Evolutionary conservation across 495 filamentous ascomycete genomes (phyloP).

Genomic region (Tuber melanosporum): DNA sequence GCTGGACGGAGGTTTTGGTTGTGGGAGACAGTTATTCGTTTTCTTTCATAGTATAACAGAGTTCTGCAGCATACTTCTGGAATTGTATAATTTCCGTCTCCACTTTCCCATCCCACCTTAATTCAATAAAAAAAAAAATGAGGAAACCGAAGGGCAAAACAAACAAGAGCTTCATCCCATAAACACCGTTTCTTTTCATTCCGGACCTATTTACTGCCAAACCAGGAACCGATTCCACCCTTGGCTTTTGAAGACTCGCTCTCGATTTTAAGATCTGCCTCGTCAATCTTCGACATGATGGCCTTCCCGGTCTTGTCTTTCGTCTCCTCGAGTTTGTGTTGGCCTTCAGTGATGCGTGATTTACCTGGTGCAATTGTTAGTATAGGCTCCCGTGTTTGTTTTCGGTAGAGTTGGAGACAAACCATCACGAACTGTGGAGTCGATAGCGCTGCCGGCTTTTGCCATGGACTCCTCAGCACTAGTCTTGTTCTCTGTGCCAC

Average conservation of each 20-base stretch:
- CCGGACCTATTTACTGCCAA: conserved; percentile 46
- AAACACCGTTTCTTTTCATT: not conserved
- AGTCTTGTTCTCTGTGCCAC: conserved; percentile 50
- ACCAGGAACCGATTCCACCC: conserved; percentile 71
- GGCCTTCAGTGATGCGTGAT: conserved; percentile 49
- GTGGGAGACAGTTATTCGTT: not conserved
- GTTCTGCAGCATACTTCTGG: not conserved
- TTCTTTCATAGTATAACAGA: not conserved
- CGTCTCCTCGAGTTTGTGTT: conserved; percentile 53
- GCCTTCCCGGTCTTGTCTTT: conserved; percentile 52
- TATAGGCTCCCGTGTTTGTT: conserved; percentile 3
- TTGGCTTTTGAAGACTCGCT: conserved; percentile 70
- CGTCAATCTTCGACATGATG: conserved; percentile 64
- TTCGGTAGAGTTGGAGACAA: conserved; percentile 23
- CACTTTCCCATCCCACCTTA: not conserved
- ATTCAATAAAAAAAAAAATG: not conserved
- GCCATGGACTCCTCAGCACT: conserved; percentile 46
- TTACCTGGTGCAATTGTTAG: conserved; percentile 48
- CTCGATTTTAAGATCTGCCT: conserved; percentile 68
- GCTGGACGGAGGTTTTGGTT: not conserved
- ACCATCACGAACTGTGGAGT: conserved; percentile 49
- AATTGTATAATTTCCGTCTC: not conserved
- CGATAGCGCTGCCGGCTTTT: conserved; percentile 46
- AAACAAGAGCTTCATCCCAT: not conserved
- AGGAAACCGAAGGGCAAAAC: not conserved